phyloP scores from a whole-genome alignment of 805 yeast genomes.

The Metschnikowia sp. region DNA sequence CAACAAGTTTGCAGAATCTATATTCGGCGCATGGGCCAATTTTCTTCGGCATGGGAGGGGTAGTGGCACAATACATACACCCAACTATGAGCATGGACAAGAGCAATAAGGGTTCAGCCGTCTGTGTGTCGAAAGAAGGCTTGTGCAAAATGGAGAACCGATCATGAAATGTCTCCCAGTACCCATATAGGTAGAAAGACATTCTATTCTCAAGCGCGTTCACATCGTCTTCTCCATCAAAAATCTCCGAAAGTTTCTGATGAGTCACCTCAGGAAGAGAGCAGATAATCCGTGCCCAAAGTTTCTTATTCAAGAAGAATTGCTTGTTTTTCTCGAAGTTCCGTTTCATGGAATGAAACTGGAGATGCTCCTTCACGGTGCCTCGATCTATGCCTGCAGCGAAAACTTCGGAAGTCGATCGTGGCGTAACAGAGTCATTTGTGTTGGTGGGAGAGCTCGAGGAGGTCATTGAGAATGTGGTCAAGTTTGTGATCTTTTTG shows the following conservation, averaged over 20 bases:
- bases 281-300: conserved; percentile 33
- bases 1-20: conserved; percentile 44
- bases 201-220: conserved; percentile 31
- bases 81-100: conserved; percentile 58
- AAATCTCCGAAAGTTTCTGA: conserved; percentile 25
- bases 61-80: conserved; percentile 39
- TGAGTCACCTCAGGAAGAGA: conserved; percentile 28
- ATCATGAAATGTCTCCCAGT: conserved; percentile 60
- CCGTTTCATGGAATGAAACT: conserved; percentile 19
- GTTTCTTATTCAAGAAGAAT: conserved; percentile 33
- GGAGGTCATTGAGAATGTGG: conserved; percentile 21
- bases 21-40: conserved; percentile 30
- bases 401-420: conserved; percentile 12
- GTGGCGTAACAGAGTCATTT: conserved; percentile 20
- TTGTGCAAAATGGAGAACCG: conserved; percentile 57
- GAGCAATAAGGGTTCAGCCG: conserved; percentile 47
- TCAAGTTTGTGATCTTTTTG: not conserved
- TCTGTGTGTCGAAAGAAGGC: conserved; percentile 52
- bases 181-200: conserved; percentile 36
- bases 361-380: conserved; percentile 7
- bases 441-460: conserved; percentile 35
- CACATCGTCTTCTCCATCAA: conserved; percentile 19
- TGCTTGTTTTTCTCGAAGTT: conserved; percentile 32
- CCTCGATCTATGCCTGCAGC: conserved; percentile 6
- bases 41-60: conserved; percentile 21